Evolutionary conservation across 495 filamentous ascomycete species (phyloP).

Genomic region (Penicillium lagena): DNA sequence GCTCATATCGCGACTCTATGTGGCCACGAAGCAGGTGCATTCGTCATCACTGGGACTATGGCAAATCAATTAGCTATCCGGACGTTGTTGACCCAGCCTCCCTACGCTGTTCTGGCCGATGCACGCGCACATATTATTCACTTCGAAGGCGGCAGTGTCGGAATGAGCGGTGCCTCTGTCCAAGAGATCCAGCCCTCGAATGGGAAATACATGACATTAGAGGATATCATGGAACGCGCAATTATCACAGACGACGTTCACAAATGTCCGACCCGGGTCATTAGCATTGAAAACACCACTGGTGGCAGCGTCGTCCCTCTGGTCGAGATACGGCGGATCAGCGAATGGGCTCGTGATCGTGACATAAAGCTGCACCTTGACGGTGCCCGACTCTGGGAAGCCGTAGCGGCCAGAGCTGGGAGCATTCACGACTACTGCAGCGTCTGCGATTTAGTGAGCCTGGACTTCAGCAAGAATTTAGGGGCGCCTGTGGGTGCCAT

Average conservation of each 20-base stretch:
- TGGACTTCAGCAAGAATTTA: constrained; percentile 86
- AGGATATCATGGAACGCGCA: constrained; percentile 57
- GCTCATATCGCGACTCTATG: constrained; percentile 61
- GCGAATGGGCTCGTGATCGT: constrained; percentile 59
- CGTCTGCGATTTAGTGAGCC: constrained; percentile 70
- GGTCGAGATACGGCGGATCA: constrained; percentile 59
- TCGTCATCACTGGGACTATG: constrained; percentile 89
- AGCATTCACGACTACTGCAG: constrained; percentile 60
- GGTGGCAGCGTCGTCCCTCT: constrained; percentile 73
- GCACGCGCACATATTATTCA: constrained; percentile 40
- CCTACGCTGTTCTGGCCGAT: constrained; percentile 43
- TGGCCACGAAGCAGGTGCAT: constrained; percentile 59
- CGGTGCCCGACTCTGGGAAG: constrained; percentile 81
- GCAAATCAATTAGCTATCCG: constrained; percentile 51
- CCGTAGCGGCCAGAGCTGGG: constrained; percentile 52
- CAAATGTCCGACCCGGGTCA: constrained; percentile 63
- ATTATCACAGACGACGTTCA: constrained; percentile 37
- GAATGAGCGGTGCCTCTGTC: constrained; percentile 37
- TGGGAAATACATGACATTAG: constrained; percentile 64
- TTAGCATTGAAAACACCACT: constrained; percentile 81
- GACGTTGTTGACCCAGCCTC: constrained; percentile 40
- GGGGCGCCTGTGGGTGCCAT: constrained; percentile 85
- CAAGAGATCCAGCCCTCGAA: constrained; percentile 44
- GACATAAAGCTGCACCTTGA: constrained; percentile 74
- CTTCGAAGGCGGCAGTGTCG: constrained; percentile 46